Evolutionary conservation across 176 grass and related monocot genomes (phyloP), one percentile per base, ranked within the genome.

Genomic region (Poa pratensis): DNA sequence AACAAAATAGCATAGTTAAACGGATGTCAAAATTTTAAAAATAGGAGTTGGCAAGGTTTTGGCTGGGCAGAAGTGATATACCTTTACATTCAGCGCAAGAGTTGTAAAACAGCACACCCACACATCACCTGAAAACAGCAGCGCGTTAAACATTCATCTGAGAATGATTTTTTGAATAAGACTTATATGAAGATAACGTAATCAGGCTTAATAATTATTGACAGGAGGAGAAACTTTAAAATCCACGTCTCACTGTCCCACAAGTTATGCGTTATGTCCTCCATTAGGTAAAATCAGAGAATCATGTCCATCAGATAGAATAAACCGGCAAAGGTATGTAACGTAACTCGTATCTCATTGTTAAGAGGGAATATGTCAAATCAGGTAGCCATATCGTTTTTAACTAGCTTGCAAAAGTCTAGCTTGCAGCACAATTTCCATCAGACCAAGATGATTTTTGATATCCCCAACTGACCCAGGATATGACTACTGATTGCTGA

Each of bases 71-170:
- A 55, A 52, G 46, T 20, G 55, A 20, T 22, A 26, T 92, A 98
- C 96, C 93, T 94, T 94, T 32, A 80, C 70, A 82, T 82, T 88
- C 63, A 98, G 84, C 9, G 86, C 46, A 89, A 95, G 77, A 53
- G 83, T 95, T 69, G 87, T 92, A 20, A 83, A 28, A 89, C 89
- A 89, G 80, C 93, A 92, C 32, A 61, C 35, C 1, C 81, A 37
- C 9, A 34, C 90, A 74, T 80, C 69, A 78, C 89, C 96, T 98
- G 83, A 46, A 85, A 90, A 43, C 43, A 78, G 45, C 16, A 76
- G 4, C 15, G 27, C 12, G 30, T 32, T 19, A 28, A 54, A 65
- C 26, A 65, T 53, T 82, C 19, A 73, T 2, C 7, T 57, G 54
- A 65, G 48, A 51, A 78, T 19, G 4, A 57, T 53, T 66, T 48